These are phyloP conservation scores for Immersiporthe knoxdaviesiana DNA, from an alignment of 2,329 filamentous ascomycete species.

Conservation along the genomic window DNA sequence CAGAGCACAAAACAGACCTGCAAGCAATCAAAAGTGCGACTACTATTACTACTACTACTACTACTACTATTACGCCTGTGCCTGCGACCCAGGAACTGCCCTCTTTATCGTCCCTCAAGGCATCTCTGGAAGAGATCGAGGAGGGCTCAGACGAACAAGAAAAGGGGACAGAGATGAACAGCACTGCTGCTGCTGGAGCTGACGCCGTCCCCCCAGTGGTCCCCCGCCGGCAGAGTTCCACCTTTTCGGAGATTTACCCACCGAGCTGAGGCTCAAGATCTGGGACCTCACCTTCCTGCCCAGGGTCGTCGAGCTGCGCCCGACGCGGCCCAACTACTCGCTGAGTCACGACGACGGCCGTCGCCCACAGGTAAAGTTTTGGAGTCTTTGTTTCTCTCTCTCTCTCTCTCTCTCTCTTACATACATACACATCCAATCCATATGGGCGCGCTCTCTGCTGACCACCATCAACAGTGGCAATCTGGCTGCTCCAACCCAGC, in stretches of 20 bases:
- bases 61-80: not conserved
- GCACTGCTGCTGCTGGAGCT: not conserved
- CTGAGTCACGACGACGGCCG: conserved; percentile 29
- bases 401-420: not conserved
- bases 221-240: conserved; percentile 32
- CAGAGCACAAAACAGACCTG: no score
- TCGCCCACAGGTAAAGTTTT: conserved; percentile 17
- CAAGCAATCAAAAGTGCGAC: not conserved
- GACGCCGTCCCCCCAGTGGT: not conserved
- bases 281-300: conserved; percentile 40
- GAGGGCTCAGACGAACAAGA: no score
- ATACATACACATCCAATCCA: not conserved
- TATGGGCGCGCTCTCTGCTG: not conserved
- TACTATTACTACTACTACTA: not conserved
- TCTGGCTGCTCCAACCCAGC: conserved; percentile 40
- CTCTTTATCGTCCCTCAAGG: conserved; percentile 19
- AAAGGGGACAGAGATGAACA: not conserved
- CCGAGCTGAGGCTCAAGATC: conserved; percentile 43
- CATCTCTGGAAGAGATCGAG: conserved; percentile 9
- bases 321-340: conserved; percentile 38
- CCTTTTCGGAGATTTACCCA: conserved; percentile 38
- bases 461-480: conserved; percentile 35
- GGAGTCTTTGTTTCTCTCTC: no score
- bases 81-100: conserved; percentile 10
- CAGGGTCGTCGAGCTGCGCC: conserved; percentile 42